Conservation (phyloP, 306 rosid species). For the Senna tora region DNA sequence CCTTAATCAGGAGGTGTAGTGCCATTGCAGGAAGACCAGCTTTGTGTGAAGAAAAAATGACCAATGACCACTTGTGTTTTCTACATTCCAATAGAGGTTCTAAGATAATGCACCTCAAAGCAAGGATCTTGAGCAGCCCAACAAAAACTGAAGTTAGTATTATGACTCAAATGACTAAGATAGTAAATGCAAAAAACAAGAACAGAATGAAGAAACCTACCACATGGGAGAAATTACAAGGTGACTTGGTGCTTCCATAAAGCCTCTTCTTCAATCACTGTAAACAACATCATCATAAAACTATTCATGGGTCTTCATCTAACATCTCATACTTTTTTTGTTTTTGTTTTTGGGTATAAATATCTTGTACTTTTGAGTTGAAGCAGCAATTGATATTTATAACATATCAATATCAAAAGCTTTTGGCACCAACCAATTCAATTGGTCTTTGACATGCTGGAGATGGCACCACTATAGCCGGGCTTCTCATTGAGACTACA, state of each 20-base stretch:
- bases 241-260: constrained; percentile 37
- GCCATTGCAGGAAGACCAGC: constrained; percentile 34
- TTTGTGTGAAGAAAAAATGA: constrained; percentile 28
- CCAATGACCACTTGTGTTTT: constrained; percentile 29
- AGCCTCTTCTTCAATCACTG: constrained; percentile 40
- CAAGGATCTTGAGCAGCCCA: constrained; percentile 39
- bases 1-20: constrained; percentile 30
- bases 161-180: neutral
- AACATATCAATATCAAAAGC: neutral
- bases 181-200: constrained; percentile 19
- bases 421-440: constrained; percentile 6
- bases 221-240: constrained; percentile 44
- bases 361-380: neutral
- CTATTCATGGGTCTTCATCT: neutral
- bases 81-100: constrained; percentile 31
- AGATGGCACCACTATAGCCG: constrained; percentile 58
- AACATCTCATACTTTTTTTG: too few relatives aligned
- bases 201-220: constrained; percentile 42
- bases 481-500: constrained; percentile 62
- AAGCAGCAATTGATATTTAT: neutral
- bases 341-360: too few relatives aligned
- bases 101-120: constrained; percentile 34
- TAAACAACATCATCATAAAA: neutral
- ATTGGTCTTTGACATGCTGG: constrained; percentile 8
- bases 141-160: neutral